phyloP scores from a whole-genome alignment of 129 eudicot species.

The Ambrosia trifida region DNA sequence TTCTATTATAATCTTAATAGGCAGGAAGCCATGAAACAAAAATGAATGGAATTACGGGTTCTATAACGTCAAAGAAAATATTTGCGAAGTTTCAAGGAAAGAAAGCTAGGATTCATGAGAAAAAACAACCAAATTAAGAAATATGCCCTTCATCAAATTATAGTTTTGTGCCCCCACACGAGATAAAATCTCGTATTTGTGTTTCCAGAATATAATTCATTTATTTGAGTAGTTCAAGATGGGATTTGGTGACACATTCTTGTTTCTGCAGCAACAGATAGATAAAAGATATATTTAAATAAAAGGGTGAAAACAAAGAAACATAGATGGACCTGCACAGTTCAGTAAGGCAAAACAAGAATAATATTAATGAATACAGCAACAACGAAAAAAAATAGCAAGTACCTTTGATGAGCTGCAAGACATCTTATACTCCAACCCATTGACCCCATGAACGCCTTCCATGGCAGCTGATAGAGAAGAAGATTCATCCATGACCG shows the following conservation, averaged over 20 bases:
- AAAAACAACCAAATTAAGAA: background rate
- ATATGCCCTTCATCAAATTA: conserved; percentile 13
- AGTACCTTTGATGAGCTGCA: conserved; percentile 79
- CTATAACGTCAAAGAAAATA: background rate
- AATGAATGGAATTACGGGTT: conserved; percentile 8
- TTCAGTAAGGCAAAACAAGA: conserved; percentile 1
- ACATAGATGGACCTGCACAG: conserved; percentile 14
- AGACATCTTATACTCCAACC: conserved; percentile 91
- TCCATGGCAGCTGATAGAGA: conserved; percentile 61
- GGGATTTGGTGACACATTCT: conserved; percentile 25
- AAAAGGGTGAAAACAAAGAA: conserved; percentile 15
- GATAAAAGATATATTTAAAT: conserved; percentile 21
- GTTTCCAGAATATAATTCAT: conserved; percentile 26
- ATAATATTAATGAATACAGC: background rate
- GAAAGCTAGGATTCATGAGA: conserved; percentile 10
- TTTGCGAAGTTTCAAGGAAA: background rate
- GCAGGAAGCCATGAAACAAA: conserved; percentile 2
- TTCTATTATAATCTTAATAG: background rate
- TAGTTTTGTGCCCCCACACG: conserved; percentile 16
- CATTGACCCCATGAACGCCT: conserved; percentile 57
- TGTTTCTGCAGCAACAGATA: conserved; percentile 30
- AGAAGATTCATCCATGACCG: conserved; percentile 57
- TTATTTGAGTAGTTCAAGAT: conserved; percentile 34
- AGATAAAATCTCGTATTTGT: conserved; percentile 13
- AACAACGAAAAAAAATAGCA: background rate